Evolutionary conservation across 331 rosid species (phyloP).

Genomic region (Quercus tomentella): DNA sequence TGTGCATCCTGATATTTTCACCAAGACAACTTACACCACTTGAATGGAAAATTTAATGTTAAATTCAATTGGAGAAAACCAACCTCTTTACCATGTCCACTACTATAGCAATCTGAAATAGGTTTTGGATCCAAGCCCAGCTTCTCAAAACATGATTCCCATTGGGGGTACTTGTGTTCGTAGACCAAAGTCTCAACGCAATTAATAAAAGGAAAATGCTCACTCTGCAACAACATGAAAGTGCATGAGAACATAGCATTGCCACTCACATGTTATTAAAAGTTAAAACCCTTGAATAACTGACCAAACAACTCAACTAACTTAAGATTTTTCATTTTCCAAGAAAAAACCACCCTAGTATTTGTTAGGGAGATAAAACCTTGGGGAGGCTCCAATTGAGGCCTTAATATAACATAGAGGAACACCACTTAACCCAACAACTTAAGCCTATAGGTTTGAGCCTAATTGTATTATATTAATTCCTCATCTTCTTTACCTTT

Average conservation of each 20-base stretch:
- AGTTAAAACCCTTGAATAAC: not conserved
- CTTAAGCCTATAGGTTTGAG: no score
- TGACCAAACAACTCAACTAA: not conserved
- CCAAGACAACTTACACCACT: not conserved
- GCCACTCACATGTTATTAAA: not conserved
- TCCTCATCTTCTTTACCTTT: no score
- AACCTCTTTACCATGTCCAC: conserved; percentile 73
- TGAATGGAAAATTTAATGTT: not conserved
- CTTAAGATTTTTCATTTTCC: not conserved
- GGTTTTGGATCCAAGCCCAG: conserved; percentile 60
- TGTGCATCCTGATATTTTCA: not conserved
- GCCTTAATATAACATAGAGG: no score
- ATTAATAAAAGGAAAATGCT: conserved; percentile 71
- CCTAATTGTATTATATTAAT: no score
- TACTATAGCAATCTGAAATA: conserved; percentile 49
- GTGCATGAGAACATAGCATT: conserved; percentile 9
- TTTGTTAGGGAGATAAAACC: no score
- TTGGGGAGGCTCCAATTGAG: no score
- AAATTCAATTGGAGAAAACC: conserved; percentile 18
- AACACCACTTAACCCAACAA: no score
- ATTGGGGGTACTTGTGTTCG: conserved; percentile 29
- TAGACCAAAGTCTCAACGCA: conserved; percentile 58
- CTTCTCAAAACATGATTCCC: conserved; percentile 72
- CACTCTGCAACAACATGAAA: conserved; percentile 39
- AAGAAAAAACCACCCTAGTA: no score